Base-by-base conservation (phyloP, 805 yeast genomes). In the Candida qinlingensis region DNA sequence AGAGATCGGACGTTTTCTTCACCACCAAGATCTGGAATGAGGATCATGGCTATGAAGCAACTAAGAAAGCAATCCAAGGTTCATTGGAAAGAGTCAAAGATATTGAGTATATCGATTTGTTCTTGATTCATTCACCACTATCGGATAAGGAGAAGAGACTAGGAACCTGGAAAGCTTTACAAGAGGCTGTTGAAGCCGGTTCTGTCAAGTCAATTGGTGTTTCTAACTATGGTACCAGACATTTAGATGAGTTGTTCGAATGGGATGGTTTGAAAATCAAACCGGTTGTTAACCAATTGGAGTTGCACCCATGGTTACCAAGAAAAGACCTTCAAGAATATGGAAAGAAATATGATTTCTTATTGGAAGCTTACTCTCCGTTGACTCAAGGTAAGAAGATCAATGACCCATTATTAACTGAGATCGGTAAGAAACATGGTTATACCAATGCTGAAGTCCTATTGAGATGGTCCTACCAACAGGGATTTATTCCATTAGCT, bases 251-350 rank as follows among this genome's bases (percentile, higher is more conserved):
- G 61, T 65, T 87, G 37, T 69, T 83, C 43, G 57, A 64, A 2
- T 81, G 87, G 85, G 75, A 74, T 4, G 79, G 72, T 2, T 59
- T 79, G 53, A 77, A 66, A 48, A 59, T 76, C 54, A 73, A 74
- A 52, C 90, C 96, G 0, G 88, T 82, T 2, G 82, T 85, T 41
- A 83, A 88, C 63, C 96, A 88, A 65, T 76, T 88, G 59, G 61
- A 58, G 38, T 39, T 56, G 44, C 61, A 58, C 29, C 61, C 61
- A 39, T 58, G 60, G 62, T 42, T 59, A 38, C 61, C 62, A 47
- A 53, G 62, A 49, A 54, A 49, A 45, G 62, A 59, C 25, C 39
- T 59, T 33, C 59, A 57, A 46, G 54, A 37, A 7, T 48, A 48
- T 37, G 61, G 53, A 29, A 52, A 56, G 54, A 57, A 54, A 41